Base-by-base conservation (phyloP, 176 grass and related monocot genomes). In the Metroxylon sagu region DNA sequence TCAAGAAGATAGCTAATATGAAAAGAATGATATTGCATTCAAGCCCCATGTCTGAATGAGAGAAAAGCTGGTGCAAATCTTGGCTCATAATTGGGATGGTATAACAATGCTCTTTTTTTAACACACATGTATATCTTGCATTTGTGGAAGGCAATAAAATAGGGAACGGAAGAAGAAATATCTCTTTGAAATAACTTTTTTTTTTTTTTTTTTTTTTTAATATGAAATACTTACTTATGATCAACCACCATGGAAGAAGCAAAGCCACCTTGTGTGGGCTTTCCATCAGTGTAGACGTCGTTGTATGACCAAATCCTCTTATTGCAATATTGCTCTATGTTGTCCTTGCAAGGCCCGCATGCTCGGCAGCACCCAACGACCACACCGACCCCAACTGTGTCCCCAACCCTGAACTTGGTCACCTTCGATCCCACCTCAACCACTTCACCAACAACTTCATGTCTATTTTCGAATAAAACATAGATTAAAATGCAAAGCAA, bases 231-330 rank as follows among this genome's bases (percentile, higher is more conserved):
- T 98, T 62, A 98, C 93, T 98, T 92, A 52, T 98, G 78, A 57
- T 98, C 78, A 23, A 98, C 87, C 25, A 88, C 31, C 93, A 98
- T 98, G 51, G 87, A 4, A 16, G 87, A 89, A 67, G 93, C 60
- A 54, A 98, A 98, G 0, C 93, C 93, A 0, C 93, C 93, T 43
- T 98, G 87, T 18, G 93, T 98, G 4, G 93, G 87, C 6, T 68
- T 71, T 29, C 93, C 93, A 1, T 98, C 93, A 2, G 88, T 76
- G 76, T 92, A 92, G 35, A 98, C 93, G 6, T 98, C 93, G 56
- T 98, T 98, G 74, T 98, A 98, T 0, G 93, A 83, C 93, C 93
- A 98, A 10, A 98, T 85, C 62, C 15, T 87, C 81, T 98, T 92
- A 70, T 71, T 85, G 78, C 93, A 98, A 79, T 98, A 98, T 62